Conservation (phyloP, 2,329 filamentous ascomycete species). For the Neonectria neomacrospora region DNA sequence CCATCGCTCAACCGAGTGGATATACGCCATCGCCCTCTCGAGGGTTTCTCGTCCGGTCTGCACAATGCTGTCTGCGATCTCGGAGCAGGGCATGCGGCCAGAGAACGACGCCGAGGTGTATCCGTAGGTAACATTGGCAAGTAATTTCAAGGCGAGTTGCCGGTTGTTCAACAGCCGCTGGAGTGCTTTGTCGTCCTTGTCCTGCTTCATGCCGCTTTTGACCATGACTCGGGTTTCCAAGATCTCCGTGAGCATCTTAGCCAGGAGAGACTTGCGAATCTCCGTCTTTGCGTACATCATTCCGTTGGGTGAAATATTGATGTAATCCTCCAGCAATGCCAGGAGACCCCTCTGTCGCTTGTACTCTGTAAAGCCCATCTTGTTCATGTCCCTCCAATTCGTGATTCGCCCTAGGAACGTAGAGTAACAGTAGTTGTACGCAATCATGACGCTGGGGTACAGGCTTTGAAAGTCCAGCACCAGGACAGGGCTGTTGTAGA, state of each 20-base stretch:
- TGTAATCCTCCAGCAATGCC: constrained; percentile 81
- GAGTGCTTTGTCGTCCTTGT: constrained; percentile 86
- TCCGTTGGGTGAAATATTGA: constrained; percentile 94
- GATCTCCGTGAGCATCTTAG: constrained; percentile 97
- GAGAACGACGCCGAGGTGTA: constrained; percentile 98
- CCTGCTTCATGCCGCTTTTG: constrained; percentile 94
- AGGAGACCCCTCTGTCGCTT: constrained; percentile 79
- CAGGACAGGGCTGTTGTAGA: constrained; percentile 89
- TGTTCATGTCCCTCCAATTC: constrained; percentile 89
- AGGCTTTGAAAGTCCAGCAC: constrained; percentile 96
- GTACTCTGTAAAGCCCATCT: constrained; percentile 95
- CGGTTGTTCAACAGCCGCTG: constrained; percentile 92
- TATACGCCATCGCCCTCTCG: constrained; percentile 91
- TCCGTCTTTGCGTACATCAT: constrained; percentile 93
- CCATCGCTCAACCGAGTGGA: constrained; percentile 89
- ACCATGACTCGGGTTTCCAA: constrained; percentile 97
- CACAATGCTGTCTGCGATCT: constrained; percentile 98
- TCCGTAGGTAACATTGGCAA: constrained; percentile 99
- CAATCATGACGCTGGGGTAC: constrained; percentile 98
- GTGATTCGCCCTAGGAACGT: constrained; percentile 90
- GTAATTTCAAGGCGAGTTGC: constrained; percentile 91
- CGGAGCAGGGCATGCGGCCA: constrained; percentile 95
- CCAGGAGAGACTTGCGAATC: constrained; percentile 88
- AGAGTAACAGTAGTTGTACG: constrained; percentile 99
- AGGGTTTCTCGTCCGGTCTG: constrained; percentile 95